Evolutionary conservation across 139 green algal genomes (phyloP), one percentile per base, ranked within the genome.

Genomic region (Volvox reticuliferus): DNA sequence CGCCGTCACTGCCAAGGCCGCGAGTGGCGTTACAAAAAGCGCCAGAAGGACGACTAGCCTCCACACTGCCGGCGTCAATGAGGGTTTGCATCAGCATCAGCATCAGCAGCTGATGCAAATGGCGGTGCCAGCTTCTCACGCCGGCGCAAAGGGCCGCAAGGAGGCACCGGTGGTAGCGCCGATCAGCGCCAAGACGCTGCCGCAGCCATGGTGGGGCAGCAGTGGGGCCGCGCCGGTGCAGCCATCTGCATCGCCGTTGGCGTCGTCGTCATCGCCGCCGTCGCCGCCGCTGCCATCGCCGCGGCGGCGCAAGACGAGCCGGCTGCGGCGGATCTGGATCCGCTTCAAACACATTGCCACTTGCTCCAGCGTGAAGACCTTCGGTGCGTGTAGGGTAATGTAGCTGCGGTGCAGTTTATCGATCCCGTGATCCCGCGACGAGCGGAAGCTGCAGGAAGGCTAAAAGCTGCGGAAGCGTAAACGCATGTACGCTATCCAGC

Each of bases 301-400:
- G 78, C 44, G 9, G 30, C 81, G 81, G 24, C 18, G 55, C 30
- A 61, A 68, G n/a, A 17, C n/a, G n/a, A 69, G 71, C 9, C 20
- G 30, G 50, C 86, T 83, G 50, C 19, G 30, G 30, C 71, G 62
- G 1, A 77, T 75, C 17, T 91, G 87, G 76, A 26, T 17, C 1
- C 21, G 28, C 18, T 79, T 86, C 76, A 84, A 76, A 62, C 76
- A 19, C 2, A 32, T 83, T 2, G 87, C 61, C 26, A 91, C 87
- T 12, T 91, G 87, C 87, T 91, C 87, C 76, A 86, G 33, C 76
- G 62, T 91, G 24, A 17, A 30, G 37, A 91, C 87, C 1, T 37
- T 28, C 5, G 86, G 86, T 90, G 86, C n/a, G 84, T 5, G 12
- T 33, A 32, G 26, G 44, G 36, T 68, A 18, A 35, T 36, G n/a